phyloP scores from a whole-genome alignment of 169 alveolate genomes.

The Babesia ovata region DNA sequence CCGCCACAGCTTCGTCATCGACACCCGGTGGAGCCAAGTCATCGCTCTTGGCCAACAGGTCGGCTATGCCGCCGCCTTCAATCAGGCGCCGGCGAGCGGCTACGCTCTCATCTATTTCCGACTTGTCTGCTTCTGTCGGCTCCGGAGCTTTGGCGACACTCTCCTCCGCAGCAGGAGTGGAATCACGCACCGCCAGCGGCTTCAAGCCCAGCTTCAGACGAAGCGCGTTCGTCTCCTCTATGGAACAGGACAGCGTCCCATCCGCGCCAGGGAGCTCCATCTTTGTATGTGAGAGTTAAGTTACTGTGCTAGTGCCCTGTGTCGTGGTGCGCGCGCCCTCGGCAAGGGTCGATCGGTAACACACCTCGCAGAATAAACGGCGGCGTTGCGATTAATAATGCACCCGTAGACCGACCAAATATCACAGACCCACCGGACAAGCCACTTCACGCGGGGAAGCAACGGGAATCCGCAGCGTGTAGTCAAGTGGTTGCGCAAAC shows the following conservation, averaged over 20 bases:
- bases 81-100: conserved; percentile 49
- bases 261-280: conserved; percentile 33
- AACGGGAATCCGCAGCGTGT: no score
- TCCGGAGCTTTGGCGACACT: neutral
- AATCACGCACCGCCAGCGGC: conserved; percentile 47
- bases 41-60: conserved; percentile 37
- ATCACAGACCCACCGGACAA: no score
- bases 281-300: neutral
- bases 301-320: neutral
- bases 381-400: no score
- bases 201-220: conserved; percentile 61
- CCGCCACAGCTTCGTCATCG: conserved; percentile 2
- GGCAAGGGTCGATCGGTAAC: neutral
- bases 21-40: conserved; percentile 4
- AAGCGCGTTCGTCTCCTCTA: conserved; percentile 64
- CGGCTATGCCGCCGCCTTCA: conserved; percentile 60
- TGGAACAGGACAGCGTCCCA: conserved; percentile 35
- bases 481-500: no score
- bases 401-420: no score
- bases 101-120: conserved; percentile 3
- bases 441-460: no score
- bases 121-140: conserved; percentile 2
- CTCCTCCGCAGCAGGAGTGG: neutral
- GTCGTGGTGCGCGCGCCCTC: neutral
- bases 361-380: neutral